Base-by-base conservation (phyloP, 805 yeast species). In the Yamadazyma paraphyllophila region DNA sequence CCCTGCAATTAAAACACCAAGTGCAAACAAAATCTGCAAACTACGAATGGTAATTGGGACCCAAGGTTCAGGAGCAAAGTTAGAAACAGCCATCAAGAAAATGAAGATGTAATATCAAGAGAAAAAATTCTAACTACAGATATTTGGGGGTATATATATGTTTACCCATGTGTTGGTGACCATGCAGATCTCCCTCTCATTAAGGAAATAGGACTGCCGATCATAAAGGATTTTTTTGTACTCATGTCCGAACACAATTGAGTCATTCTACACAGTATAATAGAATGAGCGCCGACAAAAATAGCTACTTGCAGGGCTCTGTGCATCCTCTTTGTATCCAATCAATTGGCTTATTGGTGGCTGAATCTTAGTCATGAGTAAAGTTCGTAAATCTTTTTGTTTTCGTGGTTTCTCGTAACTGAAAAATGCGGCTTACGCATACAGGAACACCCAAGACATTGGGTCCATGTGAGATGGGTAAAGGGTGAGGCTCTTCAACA, bases 1-100 rank as follows among this genome's bases (percentile, higher is more conserved):
- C 11, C 52, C 34, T 14, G 55, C 36, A 10, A 56, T 59, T 16
- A 59, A 48, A 14, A n/a, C 26, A 35, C 55, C 24, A 20, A 57
- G 46, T n/a, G 52, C 13, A 25, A 55, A 52, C 4, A 55, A 10
- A 6, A 54, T 14, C 48, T 59, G 62, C 14, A 45, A 34, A 9
- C 35, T 49, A 36, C 59, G 26, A 2, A 37, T 26, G 14, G 32
- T 37, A 10, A 37, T 11, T 24, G 17, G 51, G n/a, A 11, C 39
- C 50, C 30, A 43, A 44, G 31, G 34, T 24, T 30, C n/a, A 8
- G 38, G 38, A 11, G 27, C 15, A 7, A 36, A 36, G 12, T 25
- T 36, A 16, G 20, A 12, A 24, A 17, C 20, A 36, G 15, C 25
- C 38, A 36, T 36, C 20, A 9, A 13, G 26, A 17, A 12, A 17